Evolutionary conservation across 140 eudicot genomes (phyloP), one percentile per base, ranked within the genome.

Genomic region (Anethum foeniculum): DNA sequence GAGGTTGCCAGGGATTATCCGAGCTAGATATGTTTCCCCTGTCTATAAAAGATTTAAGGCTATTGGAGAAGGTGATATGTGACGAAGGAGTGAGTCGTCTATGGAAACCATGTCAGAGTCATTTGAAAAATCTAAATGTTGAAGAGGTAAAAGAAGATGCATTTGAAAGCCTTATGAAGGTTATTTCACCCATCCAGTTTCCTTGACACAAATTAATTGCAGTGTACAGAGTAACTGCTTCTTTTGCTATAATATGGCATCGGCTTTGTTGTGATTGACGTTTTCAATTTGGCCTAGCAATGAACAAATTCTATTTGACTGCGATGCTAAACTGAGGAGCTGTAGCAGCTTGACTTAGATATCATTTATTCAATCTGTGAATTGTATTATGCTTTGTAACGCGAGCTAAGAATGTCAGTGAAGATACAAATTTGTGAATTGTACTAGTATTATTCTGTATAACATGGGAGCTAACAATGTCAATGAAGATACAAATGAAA

Each of bases 61-160:
- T 73, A 69, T 80, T 87, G 51, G 85, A 82, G 73, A 75, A 80
- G 18, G 90, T 87, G 83, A 80, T 85, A 9, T 87, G 90, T 39
- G 90, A 85, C 7, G 88, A 80, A 81, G 90, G 79, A 25, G 71
- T 4, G 36, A 27, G 83, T 23, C 78, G 81, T 85, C 51, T 85
- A 23, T 87, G 90, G 90, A 30, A 81, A 44, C 34, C 68, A 27
- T 85, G 44, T 11, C 80, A 80, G 83, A 46, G 47, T 77, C 75
- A 80, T 36, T 62, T 85, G 18, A 23, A 48, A 49, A 77, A 80
- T 80, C 58, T 80, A 5, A 77, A 78, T 51, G 83, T 85, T 13
- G 77, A 80, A 21, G 80, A 83, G 43, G 84, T 85, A 69, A 83
- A 82, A 78, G 87, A 80, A 74, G 90, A 87, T 43, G 78, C 30